These are phyloP conservation scores for Chaetomium sp. DNA, from an alignment of 2,329 filamentous ascomycete species.

Conservation along the genomic window DNA sequence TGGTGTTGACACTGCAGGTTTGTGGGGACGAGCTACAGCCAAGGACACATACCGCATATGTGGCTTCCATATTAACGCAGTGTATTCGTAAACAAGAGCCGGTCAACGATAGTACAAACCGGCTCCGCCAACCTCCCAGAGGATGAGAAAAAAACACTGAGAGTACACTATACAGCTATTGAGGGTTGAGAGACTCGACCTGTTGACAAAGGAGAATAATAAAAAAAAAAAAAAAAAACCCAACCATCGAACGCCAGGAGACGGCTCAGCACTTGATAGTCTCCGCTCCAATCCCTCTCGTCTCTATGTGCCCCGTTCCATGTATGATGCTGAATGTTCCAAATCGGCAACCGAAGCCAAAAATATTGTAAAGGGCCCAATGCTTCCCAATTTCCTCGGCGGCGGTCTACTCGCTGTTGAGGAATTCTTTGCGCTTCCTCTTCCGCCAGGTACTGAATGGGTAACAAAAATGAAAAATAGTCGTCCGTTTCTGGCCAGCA, in stretches of 20 bases:
- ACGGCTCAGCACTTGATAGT: conserved; percentile 60
- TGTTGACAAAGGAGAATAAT: conserved; percentile 19
- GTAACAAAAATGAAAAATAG: background rate
- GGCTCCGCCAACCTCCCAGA: background rate
- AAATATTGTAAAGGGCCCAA: background rate
- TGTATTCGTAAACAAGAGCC: background rate
- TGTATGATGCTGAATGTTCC: conserved; percentile 18
- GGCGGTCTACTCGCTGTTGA: background rate
- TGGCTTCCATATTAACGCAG: background rate
- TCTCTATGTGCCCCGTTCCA: conserved; percentile 21
- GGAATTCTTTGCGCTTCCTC: background rate
- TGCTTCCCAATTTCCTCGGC: background rate
- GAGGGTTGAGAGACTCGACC: background rate
- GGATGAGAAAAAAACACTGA: background rate
- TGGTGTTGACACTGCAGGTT: background rate
- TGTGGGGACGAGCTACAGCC: background rate
- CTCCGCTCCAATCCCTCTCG: conserved; percentile 29
- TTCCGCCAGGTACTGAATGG: background rate
- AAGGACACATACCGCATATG: background rate
- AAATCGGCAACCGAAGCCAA: background rate
- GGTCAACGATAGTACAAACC: too few relatives aligned
- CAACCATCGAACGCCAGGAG: conserved; percentile 44
- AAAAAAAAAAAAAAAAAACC: conserved; percentile 28
- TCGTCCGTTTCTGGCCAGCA: background rate
- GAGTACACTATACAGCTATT: background rate